Base-by-base conservation (phyloP, 2,329 filamentous ascomycete genomes). In the Alternaria solani region DNA sequence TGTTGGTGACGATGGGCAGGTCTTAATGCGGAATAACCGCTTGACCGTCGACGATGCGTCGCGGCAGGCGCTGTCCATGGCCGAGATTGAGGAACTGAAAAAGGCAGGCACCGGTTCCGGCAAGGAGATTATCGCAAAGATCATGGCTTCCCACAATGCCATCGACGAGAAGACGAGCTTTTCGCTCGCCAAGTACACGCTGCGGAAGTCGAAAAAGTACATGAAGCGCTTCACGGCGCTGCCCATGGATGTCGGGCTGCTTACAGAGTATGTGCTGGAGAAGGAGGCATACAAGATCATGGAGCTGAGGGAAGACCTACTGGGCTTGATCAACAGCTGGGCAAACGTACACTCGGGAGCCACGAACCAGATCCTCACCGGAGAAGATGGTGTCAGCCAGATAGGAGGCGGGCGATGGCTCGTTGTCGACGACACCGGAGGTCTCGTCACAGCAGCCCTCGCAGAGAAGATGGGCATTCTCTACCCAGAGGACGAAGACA, bases 101-200 rank as follows among this genome's bases (percentile, higher is more conserved):
- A 86, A 85, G 70, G 85, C 93, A 57, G 91, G 90, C 11, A 88
- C 89, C 4, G 89, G 89, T 5, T 92, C 92, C 0, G 94, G 94
- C 12, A 91, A 91, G 76, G 94, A 96, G 52, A 86, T 99, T 48
- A 95, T 99, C 65, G 90, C 92, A n/a, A 96, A 94, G 80, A 88
- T 99, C 26, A 87, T 99, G 79, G 86, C 93, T 30, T 95, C 93
- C 43, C 95, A 99, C 78, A 89, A 91, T 18, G 91, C 90, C 1
- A 85, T 99, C 43, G 93, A 96, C 68, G 91, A 98, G 81, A 99
- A 99, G 84, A 98, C 95, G 0, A 86, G 89, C 0, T 99, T 96
- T 74, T 96, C 93, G 2, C 83, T 97, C 59, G 94, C 94, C 43
- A 99, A 99, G 79, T 99, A 99, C 80, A 97, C 95, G 73, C 83